phyloP scores from a whole-genome alignment of 139 green algal species.

The Astrephomene gubernaculifera region DNA sequence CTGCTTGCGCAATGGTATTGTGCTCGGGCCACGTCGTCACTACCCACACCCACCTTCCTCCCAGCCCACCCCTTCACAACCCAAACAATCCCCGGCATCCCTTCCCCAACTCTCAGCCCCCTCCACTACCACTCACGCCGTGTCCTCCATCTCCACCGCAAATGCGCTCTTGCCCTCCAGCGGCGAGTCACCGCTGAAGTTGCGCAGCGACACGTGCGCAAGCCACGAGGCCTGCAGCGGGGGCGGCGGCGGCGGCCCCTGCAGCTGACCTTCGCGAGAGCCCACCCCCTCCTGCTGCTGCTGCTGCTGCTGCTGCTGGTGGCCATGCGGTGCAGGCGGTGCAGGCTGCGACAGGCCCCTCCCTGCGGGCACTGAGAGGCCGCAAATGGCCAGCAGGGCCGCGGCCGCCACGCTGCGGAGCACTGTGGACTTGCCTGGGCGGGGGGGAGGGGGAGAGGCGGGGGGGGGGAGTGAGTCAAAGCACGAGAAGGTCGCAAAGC shows the following conservation, averaged over 20 bases:
- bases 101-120: not conserved
- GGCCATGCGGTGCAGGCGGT: not conserved
- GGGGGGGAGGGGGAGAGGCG: not conserved
- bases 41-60: no score
- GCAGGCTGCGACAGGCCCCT: no score
- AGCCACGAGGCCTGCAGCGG: not conserved
- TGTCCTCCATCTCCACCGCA: constrained; percentile 88
- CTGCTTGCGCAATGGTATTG: no score
- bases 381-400: constrained; percentile 85
- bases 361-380: constrained; percentile 77
- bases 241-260: not conserved
- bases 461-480: no score
- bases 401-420: constrained; percentile 78
- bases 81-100: not conserved
- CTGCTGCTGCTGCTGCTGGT: not conserved
- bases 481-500: no score
- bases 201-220: constrained; percentile 10
- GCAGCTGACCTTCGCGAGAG: not conserved
- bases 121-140: constrained; percentile 48
- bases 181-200: constrained; percentile 86
- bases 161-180: constrained; percentile 87
- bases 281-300: not conserved
- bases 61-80: not conserved
- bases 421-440: constrained; percentile 91
- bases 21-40: no score